Percentiles rank a stretch among this genome's conserved stretches.
phyloP scores from a whole-genome alignment of 345 rosid species.

The Physaria fendleri region DNA sequence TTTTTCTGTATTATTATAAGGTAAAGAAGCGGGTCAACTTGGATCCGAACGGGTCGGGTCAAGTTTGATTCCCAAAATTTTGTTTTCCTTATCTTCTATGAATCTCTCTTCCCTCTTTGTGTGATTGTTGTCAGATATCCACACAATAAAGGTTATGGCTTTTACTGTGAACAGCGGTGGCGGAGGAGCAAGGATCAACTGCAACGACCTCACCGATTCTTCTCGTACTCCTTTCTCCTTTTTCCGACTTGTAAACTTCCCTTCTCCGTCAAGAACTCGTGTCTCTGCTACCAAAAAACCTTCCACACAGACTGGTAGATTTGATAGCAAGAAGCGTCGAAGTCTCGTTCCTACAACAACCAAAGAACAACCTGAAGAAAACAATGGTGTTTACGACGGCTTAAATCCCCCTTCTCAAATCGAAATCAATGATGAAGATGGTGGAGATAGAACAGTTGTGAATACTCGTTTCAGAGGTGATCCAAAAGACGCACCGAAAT shows the following conservation, averaged over 20 bases:
- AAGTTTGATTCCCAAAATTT: not conserved
- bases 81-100: conserved; percentile 19
- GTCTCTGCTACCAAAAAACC: conserved; percentile 58
- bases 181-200: conserved; percentile 34
- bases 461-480: conserved; percentile 30
- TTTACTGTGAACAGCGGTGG: conserved; percentile 43
- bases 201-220: conserved; percentile 21
- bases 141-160: conserved; percentile 35
- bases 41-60: not conserved
- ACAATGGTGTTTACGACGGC: no score
- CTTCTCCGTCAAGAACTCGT: conserved; percentile 13
- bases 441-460: conserved; percentile 17
- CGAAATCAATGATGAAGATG: conserved; percentile 30
- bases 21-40: not conserved
- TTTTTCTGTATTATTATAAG: not conserved
- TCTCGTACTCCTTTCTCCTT: not conserved
- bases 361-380: conserved; percentile 20
- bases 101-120: conserved; percentile 11
- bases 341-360: conserved; percentile 37
- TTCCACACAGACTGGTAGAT: conserved; percentile 58
- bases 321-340: conserved; percentile 59
- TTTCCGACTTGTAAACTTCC: conserved; percentile 28
- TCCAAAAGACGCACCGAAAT: conserved; percentile 24
- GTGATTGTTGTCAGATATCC: conserved; percentile 28
- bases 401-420: conserved; percentile 9